Conservation (phyloP, 2,329 filamentous ascomycete species). For the Pseudopyrenochaeta lycopersici region DNA sequence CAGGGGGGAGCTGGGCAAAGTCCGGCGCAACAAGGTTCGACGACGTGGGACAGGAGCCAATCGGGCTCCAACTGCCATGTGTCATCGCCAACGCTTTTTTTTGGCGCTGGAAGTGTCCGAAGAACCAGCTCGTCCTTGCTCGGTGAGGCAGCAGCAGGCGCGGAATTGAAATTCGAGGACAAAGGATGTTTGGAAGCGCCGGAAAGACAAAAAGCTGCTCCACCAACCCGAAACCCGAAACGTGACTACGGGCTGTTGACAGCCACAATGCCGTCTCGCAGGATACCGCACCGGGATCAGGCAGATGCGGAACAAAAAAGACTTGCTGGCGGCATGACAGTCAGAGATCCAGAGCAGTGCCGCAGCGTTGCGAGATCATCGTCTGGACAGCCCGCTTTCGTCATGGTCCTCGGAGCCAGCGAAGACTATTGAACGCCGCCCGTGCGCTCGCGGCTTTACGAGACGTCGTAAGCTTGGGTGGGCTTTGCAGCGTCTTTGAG, state of each 20-base stretch:
- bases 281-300: slow-evolving; percentile 34
- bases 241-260: slow-evolving; percentile 35
- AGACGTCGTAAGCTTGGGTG: slow-evolving; percentile 45
- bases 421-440: slow-evolving; percentile 47
- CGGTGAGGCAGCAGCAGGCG: slow-evolving; percentile 9
- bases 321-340: slow-evolving; percentile 39
- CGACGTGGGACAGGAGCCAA: slow-evolving; percentile 21
- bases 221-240: slow-evolving; percentile 45
- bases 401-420: slow-evolving; percentile 42
- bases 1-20: slow-evolving; percentile 22
- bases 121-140: slow-evolving; percentile 35
- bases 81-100: slow-evolving; percentile 40
- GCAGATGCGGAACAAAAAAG: slow-evolving; percentile 29
- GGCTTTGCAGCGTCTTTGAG: slow-evolving; percentile 16
- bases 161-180: slow-evolving; percentile 25
- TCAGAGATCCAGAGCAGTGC: slow-evolving; percentile 36
- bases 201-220: slow-evolving; percentile 20
- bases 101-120: slow-evolving; percentile 35
- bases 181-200: slow-evolving; percentile 27
- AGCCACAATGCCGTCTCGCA: slow-evolving; percentile 26
- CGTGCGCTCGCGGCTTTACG: slow-evolving; percentile 38
- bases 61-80: slow-evolving; percentile 37
- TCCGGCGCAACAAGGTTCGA: slow-evolving; percentile 18
- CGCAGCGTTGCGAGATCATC: slow-evolving; percentile 46
- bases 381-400: slow-evolving; percentile 40